phyloP scores from a whole-genome alignment of 495 filamentous ascomycete species.

The Daldinia decipiens region DNA sequence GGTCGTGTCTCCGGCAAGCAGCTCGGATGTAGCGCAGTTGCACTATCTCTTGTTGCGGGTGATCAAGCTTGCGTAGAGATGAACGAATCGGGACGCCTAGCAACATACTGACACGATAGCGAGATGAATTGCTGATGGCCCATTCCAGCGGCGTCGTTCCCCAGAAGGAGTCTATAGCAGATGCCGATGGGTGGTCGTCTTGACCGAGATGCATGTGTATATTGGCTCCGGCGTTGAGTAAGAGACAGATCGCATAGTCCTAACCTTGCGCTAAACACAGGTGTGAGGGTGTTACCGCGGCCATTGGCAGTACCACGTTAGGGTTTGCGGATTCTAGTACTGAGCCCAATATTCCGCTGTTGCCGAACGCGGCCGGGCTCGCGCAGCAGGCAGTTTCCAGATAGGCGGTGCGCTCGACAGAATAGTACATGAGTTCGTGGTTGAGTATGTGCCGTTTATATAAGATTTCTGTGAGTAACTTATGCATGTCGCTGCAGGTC shows the following conservation, averaged over 20 bases:
- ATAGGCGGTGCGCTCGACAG: conserved; percentile 16
- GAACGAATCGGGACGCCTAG: not conserved
- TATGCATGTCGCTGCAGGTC: conserved; percentile 28
- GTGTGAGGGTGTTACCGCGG: conserved; percentile 9
- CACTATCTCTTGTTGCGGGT: not conserved
- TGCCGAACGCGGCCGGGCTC: not conserved
- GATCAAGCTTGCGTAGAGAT: not conserved
- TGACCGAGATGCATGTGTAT: conserved; percentile 6
- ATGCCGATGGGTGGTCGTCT: not conserved
- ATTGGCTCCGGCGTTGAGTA: conserved; percentile 7
- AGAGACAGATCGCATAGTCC: not conserved
- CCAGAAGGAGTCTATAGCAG: conserved; percentile 7
- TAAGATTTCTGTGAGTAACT: conserved; percentile 8
- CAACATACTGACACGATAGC: conserved; percentile 1
- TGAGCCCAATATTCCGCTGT: not conserved
- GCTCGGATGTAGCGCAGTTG: conserved; percentile 26
- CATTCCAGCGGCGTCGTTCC: conserved; percentile 33
- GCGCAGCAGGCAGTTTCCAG: conserved; percentile 18
- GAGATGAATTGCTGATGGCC: conserved; percentile 25
- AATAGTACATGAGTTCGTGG: conserved; percentile 20
- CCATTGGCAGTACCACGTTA: conserved; percentile 2
- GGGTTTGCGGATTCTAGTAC: conserved; percentile 3
- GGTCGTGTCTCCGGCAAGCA: conserved; percentile 29
- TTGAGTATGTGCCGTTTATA: conserved; percentile 18
- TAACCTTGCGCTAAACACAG: not conserved